A percentile compares a stretch with the other conserved stretches of the same genome.
Evolutionary conservation across 164 flowering plant species (phyloP).

Genomic region (Taxillus chinensis): DNA sequence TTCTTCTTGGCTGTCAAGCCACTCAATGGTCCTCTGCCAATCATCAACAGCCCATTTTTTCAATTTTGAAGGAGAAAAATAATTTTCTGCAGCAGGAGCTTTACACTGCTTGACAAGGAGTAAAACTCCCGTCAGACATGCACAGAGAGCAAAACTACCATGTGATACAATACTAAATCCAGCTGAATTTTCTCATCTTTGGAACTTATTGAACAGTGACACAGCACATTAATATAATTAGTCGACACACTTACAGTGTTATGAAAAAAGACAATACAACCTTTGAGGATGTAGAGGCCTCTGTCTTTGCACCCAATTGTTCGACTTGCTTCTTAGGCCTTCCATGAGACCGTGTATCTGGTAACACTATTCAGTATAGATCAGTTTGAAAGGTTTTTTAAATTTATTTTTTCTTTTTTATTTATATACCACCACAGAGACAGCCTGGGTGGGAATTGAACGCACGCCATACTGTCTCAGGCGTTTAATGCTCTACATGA

Average conservation of each 20-base stretch:
- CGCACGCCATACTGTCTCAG: no score
- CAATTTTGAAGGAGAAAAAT: slow-evolving; percentile 45
- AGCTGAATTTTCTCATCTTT: neutral
- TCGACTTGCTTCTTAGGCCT: slow-evolving; percentile 30
- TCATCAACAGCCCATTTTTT: slow-evolving; percentile 79
- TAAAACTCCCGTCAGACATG: neutral
- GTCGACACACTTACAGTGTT: no score
- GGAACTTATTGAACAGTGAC: neutral
- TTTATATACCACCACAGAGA: no score
- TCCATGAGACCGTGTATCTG: slow-evolving; percentile 32
- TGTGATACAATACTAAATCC: neutral
- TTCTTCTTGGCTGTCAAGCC: slow-evolving; percentile 90
- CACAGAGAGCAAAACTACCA: neutral
- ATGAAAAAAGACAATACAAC: slow-evolving; percentile 15
- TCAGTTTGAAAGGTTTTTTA: no score
- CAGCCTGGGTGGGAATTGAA: no score
- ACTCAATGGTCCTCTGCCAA: slow-evolving; percentile 53
- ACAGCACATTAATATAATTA: neutral
- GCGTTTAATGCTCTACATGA: no score
- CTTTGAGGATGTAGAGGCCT: slow-evolving; percentile 28
- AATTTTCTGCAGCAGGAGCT: slow-evolving; percentile 21
- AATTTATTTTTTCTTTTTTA: no score
- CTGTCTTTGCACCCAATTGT: slow-evolving; percentile 20
- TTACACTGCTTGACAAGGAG: slow-evolving; percentile 23
- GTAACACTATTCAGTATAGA: slow-evolving; percentile 3